A percentile compares a stretch with the other conserved stretches of the same genome.
These are phyloP conservation scores for Komagataella populi DNA, from an alignment of 805 yeast species.

Conservation along the genomic window DNA sequence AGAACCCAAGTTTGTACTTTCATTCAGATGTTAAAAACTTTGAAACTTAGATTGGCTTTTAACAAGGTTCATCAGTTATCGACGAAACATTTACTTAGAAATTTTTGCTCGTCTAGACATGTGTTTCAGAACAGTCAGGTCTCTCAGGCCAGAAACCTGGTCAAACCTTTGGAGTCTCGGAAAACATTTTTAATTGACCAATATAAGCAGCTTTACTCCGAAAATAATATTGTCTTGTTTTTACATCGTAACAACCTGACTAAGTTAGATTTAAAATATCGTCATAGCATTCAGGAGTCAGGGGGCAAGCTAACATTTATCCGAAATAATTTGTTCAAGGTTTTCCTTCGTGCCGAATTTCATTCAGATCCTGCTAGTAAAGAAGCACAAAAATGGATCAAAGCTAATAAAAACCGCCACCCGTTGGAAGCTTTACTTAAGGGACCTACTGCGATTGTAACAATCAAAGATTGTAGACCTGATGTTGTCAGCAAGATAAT, in stretches of 20 bases:
- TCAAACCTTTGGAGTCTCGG: conserved; percentile 57
- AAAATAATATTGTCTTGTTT: conserved; percentile 57
- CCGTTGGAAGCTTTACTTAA: conserved; percentile 57
- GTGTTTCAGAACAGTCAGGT: background rate
- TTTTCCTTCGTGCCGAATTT: conserved; percentile 57
- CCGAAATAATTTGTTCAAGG: conserved; percentile 57
- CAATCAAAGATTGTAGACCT: conserved; percentile 64
- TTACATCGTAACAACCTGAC: conserved; percentile 76
- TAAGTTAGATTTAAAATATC: conserved; percentile 48
- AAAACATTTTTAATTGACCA: conserved; percentile 78
- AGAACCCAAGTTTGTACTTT: background rate
- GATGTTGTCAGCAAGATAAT: conserved; percentile 44
- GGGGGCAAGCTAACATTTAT: conserved; percentile 63
- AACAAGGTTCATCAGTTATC: background rate
- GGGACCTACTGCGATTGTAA: conserved; percentile 80
- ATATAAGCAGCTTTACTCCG: conserved; percentile 59
- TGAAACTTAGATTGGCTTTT: background rate
- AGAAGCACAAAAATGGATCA: conserved; percentile 25
- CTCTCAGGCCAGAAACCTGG: conserved; percentile 11
- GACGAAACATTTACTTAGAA: background rate
- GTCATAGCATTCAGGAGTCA: conserved; percentile 45
- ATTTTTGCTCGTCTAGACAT: background rate
- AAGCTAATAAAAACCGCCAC: conserved; percentile 34
- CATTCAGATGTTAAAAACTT: background rate
- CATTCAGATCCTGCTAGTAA: conserved; percentile 63